Evolutionary conservation across 2,329 filamentous ascomycete species (phyloP), one percentile per base, ranked within the genome.

Genomic region (Sclerotinia sclerotiorum): DNA sequence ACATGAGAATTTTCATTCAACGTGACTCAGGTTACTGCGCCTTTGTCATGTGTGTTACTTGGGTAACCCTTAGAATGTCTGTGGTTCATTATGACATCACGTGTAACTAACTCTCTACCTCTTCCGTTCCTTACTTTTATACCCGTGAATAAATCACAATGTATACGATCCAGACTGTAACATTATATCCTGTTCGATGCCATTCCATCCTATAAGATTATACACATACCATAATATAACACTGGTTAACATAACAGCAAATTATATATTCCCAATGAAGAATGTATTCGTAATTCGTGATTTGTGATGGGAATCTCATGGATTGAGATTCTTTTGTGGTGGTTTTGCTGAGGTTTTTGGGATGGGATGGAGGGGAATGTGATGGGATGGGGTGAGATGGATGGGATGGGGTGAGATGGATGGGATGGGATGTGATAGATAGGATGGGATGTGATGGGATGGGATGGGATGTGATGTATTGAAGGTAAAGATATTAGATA

Each of bases 51-150:
- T 17, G 11, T 13, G 29, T 39, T 32, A 62, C 29, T 39, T 19
- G 60, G 27, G 44, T 39, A 24, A 62, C 13, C 19, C 19, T 4
- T 10, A 49, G 21, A 32, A 51, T 51, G 48, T 35, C 27, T n/a
- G 29, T 29, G n/a, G 35, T 32, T 11, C 58, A 32, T 17, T 35
- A 35, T n/a, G 60, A 62, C 19, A 62, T 62, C 60, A 62, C 60
- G 29, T 51, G 29, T 51, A 62, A 51, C 21, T 15, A 42, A 13
- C 13, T 42, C 39, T 17, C 39, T 42, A 42, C 39, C 13, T 42
- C 39, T 42, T 42, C 21, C 32, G 11, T n/a, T 21, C 39, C n/a
- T 39, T 21, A 10, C 7, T 48, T 19, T 49, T 5, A 55, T 55
- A 35, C 10, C 35, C 10, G 35, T 10, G 4, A 39, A 39, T n/a